Conservation (phyloP, 2,329 filamentous ascomycete species). For the Eutypa lata region DNA sequence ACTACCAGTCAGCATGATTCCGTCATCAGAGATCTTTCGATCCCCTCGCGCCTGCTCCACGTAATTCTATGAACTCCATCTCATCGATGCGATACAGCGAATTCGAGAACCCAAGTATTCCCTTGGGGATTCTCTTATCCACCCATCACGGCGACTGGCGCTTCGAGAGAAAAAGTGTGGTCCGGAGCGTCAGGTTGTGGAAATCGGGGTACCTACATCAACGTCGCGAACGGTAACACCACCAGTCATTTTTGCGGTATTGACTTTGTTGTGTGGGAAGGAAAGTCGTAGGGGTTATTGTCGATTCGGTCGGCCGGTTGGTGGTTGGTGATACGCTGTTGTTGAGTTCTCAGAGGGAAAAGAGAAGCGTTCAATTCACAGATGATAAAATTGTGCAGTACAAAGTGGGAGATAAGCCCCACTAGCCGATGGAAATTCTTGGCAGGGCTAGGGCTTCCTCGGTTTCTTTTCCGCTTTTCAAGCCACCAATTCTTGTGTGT, state of each 20-base stretch:
- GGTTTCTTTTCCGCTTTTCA: background rate
- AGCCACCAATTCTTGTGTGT: background rate
- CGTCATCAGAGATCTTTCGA: slow-evolving; percentile 72
- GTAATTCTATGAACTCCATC: slow-evolving; percentile 1
- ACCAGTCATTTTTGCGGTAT: slow-evolving; percentile 71
- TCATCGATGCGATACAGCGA: slow-evolving; percentile 25
- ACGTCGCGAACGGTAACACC: slow-evolving; percentile 83
- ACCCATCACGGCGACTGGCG: background rate
- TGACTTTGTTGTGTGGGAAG: slow-evolving; percentile 16
- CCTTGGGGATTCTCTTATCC: slow-evolving; percentile 4
- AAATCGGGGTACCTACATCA: slow-evolving; percentile 60
- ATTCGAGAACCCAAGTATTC: slow-evolving; percentile 9
- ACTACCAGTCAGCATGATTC: slow-evolving; percentile 66
- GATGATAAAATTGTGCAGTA: background rate
- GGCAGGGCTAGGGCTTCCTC: background rate
- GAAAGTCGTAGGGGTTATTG: background rate
- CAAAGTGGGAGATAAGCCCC: background rate
- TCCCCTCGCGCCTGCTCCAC: slow-evolving; percentile 68
- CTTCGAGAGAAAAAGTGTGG: background rate
- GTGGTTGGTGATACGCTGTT: background rate
- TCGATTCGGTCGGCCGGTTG: background rate
- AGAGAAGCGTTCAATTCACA: background rate
- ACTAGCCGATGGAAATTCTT: background rate
- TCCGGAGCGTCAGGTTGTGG: slow-evolving; percentile 12
- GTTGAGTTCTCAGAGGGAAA: background rate